Evolutionary conservation across 371 early-diverging fungal genomes (phyloP).

Genomic region (Mucor mucedo): DNA sequence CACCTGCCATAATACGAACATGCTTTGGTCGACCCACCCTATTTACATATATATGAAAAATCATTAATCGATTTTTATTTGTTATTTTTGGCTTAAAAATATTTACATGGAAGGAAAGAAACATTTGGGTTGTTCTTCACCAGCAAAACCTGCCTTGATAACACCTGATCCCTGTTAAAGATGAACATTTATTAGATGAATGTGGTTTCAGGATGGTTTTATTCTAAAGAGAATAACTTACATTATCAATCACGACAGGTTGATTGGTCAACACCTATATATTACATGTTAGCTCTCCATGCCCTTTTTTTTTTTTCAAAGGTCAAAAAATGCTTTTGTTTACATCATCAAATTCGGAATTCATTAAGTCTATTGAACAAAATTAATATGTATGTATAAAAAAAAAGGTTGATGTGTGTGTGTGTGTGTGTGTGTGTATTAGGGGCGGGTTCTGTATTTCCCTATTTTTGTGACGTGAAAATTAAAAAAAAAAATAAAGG

Average conservation of each 20-base stretch:
- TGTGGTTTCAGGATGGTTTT: background rate
- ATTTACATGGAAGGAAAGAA: constrained; percentile 89
- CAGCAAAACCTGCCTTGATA: constrained; percentile 98
- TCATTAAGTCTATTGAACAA: constrained; percentile 27
- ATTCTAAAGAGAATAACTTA: constrained; percentile 20
- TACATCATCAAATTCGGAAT: constrained; percentile 61
- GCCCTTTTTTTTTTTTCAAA: background rate
- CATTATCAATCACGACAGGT: constrained; percentile 80
- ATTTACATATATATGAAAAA: constrained; percentile 3
- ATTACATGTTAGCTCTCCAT: background rate
- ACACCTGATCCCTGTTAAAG: constrained; percentile 90
- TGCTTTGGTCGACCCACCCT: constrained; percentile 96
- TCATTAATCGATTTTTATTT: too few species aligned
- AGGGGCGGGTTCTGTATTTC: too few species aligned
- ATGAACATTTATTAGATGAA: constrained; percentile 17
- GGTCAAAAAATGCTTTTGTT: background rate
- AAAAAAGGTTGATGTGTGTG: too few species aligned
- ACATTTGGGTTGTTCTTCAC: constrained; percentile 93
- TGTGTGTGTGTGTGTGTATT: too few species aligned
- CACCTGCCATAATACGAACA: constrained; percentile 96
- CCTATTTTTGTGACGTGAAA: too few species aligned
- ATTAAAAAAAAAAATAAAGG: too few species aligned
- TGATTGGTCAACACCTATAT: constrained; percentile 89
- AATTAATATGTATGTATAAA: background rate
- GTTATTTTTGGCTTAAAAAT: too few species aligned